phyloP scores from a whole-genome alignment of 1,139 yeast species.

The Blastobotrys petasosporus region DNA sequence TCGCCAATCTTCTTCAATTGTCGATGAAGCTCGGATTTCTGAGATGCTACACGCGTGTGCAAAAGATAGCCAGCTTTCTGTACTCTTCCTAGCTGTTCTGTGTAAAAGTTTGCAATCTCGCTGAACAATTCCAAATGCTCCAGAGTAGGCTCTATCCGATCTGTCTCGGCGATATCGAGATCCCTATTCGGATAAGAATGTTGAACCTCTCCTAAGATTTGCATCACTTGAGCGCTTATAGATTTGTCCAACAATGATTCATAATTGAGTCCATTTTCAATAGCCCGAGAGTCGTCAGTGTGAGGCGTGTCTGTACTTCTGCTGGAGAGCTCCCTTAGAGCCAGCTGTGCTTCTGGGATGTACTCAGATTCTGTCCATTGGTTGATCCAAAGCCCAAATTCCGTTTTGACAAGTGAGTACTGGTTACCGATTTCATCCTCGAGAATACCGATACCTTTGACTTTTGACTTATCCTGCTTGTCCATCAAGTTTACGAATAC shows the following conservation, averaged over 20 bases:
- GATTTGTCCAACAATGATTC: constrained; percentile 5
- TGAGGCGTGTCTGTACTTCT: background rate
- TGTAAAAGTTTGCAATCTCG: constrained; percentile 25
- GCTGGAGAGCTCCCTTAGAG: background rate
- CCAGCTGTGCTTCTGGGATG: background rate
- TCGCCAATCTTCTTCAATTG: constrained; percentile 32
- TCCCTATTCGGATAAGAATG: no score
- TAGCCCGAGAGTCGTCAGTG: no score
- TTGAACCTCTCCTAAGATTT: no score
- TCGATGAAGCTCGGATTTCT: constrained; percentile 33
- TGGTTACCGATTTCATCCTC: constrained; percentile 14
- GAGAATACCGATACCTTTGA: constrained; percentile 15
- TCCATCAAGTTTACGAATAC: constrained; percentile 4
- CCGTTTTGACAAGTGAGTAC: constrained; percentile 13
- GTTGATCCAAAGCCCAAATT: constrained; percentile 11
- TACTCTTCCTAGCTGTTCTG: constrained; percentile 24
- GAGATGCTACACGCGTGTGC: constrained; percentile 32
- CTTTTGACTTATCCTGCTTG: constrained; percentile 5
- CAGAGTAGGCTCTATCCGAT: constrained; percentile 18
- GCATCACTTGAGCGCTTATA: no score
- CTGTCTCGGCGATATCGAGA: constrained; percentile 5
- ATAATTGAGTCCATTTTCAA: no score
- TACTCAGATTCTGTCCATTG: constrained; percentile 12
- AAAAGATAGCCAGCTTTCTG: constrained; percentile 31
- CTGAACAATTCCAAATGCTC: constrained; percentile 26